A percentile compares a stretch with the other conserved stretches of the same genome.
Evolutionary conservation across 208 protist genomes (phyloP).

Genomic region (Trypanosoma rangeli): DNA sequence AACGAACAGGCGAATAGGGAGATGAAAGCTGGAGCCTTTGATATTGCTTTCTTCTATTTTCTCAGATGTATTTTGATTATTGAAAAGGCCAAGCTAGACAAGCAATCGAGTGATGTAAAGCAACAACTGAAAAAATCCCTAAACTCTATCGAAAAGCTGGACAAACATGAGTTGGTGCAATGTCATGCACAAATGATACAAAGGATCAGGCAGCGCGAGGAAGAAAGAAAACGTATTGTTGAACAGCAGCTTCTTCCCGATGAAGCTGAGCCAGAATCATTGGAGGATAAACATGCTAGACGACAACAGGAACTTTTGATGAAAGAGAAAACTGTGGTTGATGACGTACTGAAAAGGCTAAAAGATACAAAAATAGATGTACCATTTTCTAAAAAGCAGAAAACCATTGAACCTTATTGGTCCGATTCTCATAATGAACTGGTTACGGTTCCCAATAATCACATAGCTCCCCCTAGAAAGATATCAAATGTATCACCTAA

Average conservation of each 20-base stretch:
- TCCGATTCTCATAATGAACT: background rate
- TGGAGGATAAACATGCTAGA: constrained; percentile 22
- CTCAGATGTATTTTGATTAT: constrained; percentile 51
- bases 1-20: constrained; percentile 25
- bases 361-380: constrained; percentile 1
- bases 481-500: constrained; percentile 16
- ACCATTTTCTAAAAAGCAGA: background rate
- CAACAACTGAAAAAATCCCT: constrained; percentile 29
- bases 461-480: constrained; percentile 14
- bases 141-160: constrained; percentile 30
- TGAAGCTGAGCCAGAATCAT: background rate
- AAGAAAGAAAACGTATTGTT: constrained; percentile 21
- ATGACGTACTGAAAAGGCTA: constrained; percentile 10
- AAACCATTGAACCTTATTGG: constrained; percentile 10
- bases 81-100: constrained; percentile 35
- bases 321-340: constrained; percentile 11
- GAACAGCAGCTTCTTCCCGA: constrained; percentile 6
- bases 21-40: constrained; percentile 28
- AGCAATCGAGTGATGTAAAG: constrained; percentile 12
- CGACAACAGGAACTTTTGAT: constrained; percentile 24
- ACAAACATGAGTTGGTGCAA: constrained; percentile 23
- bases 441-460: background rate
- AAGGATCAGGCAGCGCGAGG: constrained; percentile 35
- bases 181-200: constrained; percentile 38
- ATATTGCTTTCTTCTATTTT: constrained; percentile 52